Conservation (phyloP, 2,329 filamentous ascomycete genomes). For the Neoscytalidium dimidiatum region DNA sequence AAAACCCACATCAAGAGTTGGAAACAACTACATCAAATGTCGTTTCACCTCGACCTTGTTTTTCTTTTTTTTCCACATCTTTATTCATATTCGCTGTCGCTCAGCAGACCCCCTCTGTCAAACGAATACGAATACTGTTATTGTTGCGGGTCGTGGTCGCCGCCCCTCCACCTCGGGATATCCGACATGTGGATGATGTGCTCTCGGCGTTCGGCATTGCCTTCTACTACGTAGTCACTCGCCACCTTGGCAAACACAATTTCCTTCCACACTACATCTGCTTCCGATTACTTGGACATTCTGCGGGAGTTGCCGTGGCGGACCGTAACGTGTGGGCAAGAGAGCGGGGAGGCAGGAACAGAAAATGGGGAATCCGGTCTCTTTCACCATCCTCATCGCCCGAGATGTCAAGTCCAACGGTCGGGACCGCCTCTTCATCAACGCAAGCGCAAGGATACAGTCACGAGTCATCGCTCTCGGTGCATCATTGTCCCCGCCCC, state of each 20-base stretch:
- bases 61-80: too few relatives aligned
- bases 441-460: not conserved
- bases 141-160: not conserved
- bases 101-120: too few relatives aligned
- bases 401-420: too few relatives aligned
- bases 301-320: not conserved
- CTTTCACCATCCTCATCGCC: too few relatives aligned
- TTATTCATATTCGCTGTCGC: too few relatives aligned
- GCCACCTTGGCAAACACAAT: not conserved
- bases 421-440: not conserved
- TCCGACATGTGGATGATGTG: not conserved
- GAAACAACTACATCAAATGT: too few relatives aligned
- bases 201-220: not conserved
- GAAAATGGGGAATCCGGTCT: too few relatives aligned
- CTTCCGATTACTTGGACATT: not conserved
- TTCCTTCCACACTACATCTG: not conserved
- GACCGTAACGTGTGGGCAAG: not conserved
- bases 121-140: not conserved
- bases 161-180: not conserved
- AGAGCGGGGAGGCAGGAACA: not conserved
- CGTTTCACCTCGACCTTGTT: too few relatives aligned
- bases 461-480: not conserved
- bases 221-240: too few relatives aligned
- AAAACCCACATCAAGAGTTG: too few relatives aligned
- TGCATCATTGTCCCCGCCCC: not conserved